A percentile compares a stretch with the other conserved stretches of the same genome.
These are phyloP conservation scores for Glaciozyma martinii DNA, from an alignment of 768 basidiomycete genomes.

Conservation along the genomic window DNA sequence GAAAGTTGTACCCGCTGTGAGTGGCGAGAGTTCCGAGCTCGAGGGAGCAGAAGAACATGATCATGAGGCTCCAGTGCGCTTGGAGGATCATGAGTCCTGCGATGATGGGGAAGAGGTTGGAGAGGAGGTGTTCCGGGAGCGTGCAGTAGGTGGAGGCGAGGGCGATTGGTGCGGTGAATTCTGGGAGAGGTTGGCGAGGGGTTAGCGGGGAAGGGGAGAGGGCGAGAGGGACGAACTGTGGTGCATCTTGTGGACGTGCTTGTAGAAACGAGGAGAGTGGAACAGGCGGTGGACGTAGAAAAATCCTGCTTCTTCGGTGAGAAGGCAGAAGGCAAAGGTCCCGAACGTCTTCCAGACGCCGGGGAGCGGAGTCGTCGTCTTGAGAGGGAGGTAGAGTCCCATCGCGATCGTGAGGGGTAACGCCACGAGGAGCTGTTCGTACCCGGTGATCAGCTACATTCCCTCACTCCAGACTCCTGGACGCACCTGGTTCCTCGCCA, in stretches of 20 bases:
- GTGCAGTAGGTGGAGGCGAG: not conserved
- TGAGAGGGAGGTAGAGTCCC: not conserved
- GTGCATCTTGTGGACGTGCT: not conserved
- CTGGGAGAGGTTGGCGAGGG: not conserved
- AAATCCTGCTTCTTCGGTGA: not conserved
- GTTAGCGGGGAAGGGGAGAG: not conserved
- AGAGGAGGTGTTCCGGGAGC: not conserved
- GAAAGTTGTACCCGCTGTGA: not conserved
- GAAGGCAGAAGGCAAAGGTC: not conserved
- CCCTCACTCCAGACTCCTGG: not conserved
- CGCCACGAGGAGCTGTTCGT: not conserved
- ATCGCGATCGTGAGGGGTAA: not conserved
- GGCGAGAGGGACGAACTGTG: not conserved
- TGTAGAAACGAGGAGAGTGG: not conserved
- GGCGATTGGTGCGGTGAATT: not conserved
- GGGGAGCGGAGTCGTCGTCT: not conserved
- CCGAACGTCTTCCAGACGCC: not conserved
- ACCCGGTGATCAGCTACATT: not conserved
- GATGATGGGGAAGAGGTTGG: not conserved
- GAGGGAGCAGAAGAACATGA: not conserved
- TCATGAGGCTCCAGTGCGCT: not conserved
- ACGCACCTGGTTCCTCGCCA: not conserved
- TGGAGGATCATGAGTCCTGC: not conserved
- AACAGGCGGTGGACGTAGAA: slow-evolving; percentile 1
- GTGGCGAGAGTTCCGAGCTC: not conserved